Percentiles rank a stretch among this genome's conserved stretches.
phyloP scores from a whole-genome alignment of 202 grass and related monocot species.

The Cymbopogon flexuosus region DNA sequence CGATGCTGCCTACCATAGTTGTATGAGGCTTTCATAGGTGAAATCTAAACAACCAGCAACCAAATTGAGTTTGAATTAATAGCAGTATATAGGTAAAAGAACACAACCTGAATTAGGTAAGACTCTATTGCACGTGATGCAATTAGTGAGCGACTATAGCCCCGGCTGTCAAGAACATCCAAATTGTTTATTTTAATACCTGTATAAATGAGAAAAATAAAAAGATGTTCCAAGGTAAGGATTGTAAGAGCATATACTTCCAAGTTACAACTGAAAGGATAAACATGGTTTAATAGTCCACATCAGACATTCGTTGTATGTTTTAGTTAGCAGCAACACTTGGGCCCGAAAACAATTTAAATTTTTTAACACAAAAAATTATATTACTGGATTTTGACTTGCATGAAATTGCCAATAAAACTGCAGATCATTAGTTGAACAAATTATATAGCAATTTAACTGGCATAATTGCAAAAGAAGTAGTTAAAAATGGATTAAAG shows the following conservation, averaged over 20 bases:
- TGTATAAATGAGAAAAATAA: slow-evolving; percentile 32
- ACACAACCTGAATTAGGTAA: slow-evolving; percentile 87
- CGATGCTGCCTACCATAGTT: not conserved
- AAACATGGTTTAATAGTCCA: not conserved
- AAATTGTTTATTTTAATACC: slow-evolving; percentile 93
- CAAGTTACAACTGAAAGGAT: not conserved
- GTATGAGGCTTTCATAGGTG: not conserved
- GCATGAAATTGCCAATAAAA: not conserved
- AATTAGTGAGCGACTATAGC: slow-evolving; percentile 69
- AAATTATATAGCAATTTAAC: not conserved
- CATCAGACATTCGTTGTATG: not conserved
- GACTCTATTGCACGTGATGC: slow-evolving; percentile 84
- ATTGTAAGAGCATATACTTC: not conserved
- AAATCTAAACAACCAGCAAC: not conserved
- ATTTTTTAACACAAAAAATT: not conserved
- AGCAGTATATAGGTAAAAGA: slow-evolving; percentile 23
- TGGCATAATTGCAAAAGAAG: not conserved
- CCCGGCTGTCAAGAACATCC: slow-evolving; percentile 57
- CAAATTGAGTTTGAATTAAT: slow-evolving; percentile 21
- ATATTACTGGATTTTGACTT: slow-evolving; percentile 5
- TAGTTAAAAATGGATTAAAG: not conserved
- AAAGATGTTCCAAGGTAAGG: slow-evolving; percentile 11
- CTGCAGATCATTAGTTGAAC: not conserved
- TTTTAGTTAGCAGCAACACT: not conserved
- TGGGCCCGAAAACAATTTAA: not conserved